Evolutionary conservation across 495 filamentous ascomycete species (phyloP), one percentile per base, ranked within the genome.

Genomic region (Aspergillus biplanus): DNA sequence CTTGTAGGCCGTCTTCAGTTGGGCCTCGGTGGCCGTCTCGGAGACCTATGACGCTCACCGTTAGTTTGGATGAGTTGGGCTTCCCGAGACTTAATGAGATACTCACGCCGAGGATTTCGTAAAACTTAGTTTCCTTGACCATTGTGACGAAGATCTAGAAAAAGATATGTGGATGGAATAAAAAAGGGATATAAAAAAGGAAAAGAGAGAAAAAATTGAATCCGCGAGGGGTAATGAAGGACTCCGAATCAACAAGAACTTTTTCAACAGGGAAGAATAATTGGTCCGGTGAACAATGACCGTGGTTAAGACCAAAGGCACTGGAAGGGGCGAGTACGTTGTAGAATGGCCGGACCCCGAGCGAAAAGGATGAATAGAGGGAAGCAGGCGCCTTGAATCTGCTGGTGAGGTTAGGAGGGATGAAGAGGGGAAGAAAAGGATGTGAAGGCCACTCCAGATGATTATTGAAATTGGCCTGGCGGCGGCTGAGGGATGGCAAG

Each of bases 1-100:
- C 80, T 91, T 93, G 82, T 97, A 97, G 52, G 93, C 93, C 69
- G 90, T 89, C 81, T 91, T 96, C 62, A 97, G 77, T 75, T 96
- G 88, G 66, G 86, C 80, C 56, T 96, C 93, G 49, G 86, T 85
- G 61, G 87, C 89, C 62, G 80, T 85, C 55, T 90, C 85, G 64
- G 86, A 46, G 59, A 97, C 91, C 92, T 96, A 68, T 27, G 52
- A 63, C 35, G 65, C 69, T 58, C 67, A 69, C 48, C 37, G 72
- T 73, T 35, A 78, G 65, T 64, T 60, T 12, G 42, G 52, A 16
- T 39, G 12, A n/a, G 44, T 9, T 31, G 18, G n/a, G 32, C 13
- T 56, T 16, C 44, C n/a, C 31, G 27, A 58, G 35, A 56, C 52
- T 9, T 21, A 56, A 37, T 52, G 7, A 33, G 50, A 27, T 66